Conservation (phyloP, 768 basidiomycete species). For the Lanmaoa pseudosensibilis region DNA sequence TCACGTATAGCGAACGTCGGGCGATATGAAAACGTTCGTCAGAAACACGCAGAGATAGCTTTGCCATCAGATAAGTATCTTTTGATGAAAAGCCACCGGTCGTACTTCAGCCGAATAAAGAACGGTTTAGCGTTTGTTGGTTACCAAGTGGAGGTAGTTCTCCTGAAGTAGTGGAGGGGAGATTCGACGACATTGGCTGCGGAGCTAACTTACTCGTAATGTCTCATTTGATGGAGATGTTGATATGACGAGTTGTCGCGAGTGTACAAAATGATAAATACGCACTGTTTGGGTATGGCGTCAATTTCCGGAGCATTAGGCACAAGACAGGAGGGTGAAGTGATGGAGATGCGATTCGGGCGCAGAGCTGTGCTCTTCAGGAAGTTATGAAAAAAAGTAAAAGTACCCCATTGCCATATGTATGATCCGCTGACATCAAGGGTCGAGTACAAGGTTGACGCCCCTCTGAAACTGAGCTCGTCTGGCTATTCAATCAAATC, state of each 20-base stretch:
- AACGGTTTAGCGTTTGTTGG: conserved; percentile 4
- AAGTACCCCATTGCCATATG: conserved; percentile 3
- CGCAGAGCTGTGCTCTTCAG: background rate
- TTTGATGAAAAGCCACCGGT: conserved; percentile 26
- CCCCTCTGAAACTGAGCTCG: conserved; percentile 8
- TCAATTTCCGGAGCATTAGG: conserved; percentile 24
- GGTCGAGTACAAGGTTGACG: conserved; percentile 9
- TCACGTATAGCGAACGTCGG: conserved; percentile 16
- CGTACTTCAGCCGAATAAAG: conserved; percentile 16
- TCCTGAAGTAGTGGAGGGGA: conserved; percentile 8
- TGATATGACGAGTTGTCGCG: background rate
- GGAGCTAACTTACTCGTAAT: background rate
- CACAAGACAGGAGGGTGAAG: conserved; percentile 2
- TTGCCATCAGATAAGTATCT: conserved; percentile 24
- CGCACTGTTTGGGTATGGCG: conserved; percentile 21
- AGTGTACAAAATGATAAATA: background rate
- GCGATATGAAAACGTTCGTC: conserved; percentile 28
- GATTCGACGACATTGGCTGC: conserved; percentile 2
- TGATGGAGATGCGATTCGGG: conserved; percentile 10
- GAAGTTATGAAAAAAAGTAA: background rate
- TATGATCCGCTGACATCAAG: conserved; percentile 8
- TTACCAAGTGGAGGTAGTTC: conserved; percentile 23
- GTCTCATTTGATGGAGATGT: conserved; percentile 4
- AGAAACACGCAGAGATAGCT: conserved; percentile 16
- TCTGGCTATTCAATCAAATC: background rate